Evolutionary conservation across 192 early-diverging fungal genomes (phyloP), one percentile per base, ranked within the genome.

Genomic region (Backusella mclennaniae): DNA sequence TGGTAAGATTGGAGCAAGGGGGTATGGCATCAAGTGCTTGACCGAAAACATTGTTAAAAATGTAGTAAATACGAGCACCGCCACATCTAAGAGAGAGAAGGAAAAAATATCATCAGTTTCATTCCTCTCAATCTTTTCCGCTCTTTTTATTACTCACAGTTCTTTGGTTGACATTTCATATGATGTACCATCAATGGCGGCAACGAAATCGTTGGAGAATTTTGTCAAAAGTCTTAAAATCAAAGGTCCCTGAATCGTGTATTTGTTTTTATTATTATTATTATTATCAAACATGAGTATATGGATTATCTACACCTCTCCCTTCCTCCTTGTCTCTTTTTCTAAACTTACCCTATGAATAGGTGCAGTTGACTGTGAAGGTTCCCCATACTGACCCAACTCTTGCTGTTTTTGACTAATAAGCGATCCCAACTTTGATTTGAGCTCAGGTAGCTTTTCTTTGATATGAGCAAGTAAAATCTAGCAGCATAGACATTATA

Each of bases 341-440:
- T 31, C 38, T 29, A 35, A 14, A 26, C 70, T 79, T 76, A 86
- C 88, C 63, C 82, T 79, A 42, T 89, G 85, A 35, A 83, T 71
- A 42, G 83, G 82, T 63, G 83, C 87, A n/a, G 84, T 83, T 3
- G 71, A 59, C 31, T 86, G 80, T 41, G 77, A 73, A 15, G 85
- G 85, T 35, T 87, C 87, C 17, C 94, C 94, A 80, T 91, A 92
- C 17, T 89, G 88, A 5, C 81, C 66, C 73, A 95, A 81, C 77
- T 95, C 92, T 38, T 92, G 91, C 77, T 93, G 90, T 6, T 91
- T 93, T 82, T 93, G 92, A 75, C 90, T 89, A 52, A 95, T 95
- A 36, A 94, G 77, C 31, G 88, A 85, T 77, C 90, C 94, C 66
- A 95, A 83, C 82, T 90, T 90, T 56, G 92, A 87, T 78, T 92